Evolutionary conservation across 2,329 filamentous ascomycete genomes (phyloP).

Genomic region (Drechslerella coelobrocha): DNA sequence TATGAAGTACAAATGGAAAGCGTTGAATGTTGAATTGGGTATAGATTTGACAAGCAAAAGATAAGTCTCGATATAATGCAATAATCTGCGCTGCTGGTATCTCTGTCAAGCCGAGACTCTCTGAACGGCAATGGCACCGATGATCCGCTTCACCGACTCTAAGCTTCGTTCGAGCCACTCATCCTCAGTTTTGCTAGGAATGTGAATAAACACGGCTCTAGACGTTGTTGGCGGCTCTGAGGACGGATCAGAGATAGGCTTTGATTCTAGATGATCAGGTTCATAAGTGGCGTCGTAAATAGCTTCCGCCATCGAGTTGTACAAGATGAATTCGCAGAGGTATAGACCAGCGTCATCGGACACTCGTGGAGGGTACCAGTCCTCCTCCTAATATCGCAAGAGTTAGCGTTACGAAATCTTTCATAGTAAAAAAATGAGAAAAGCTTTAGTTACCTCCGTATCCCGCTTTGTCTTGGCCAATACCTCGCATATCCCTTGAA

Average conservation of each 20-base stretch:
- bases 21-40: too few species aligned
- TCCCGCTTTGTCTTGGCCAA: conserved; percentile 23
- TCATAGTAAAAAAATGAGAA: too few species aligned
- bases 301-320: conserved; percentile 40
- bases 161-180: conserved; percentile 24
- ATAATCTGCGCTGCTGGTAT: neutral
- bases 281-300: conserved; percentile 36
- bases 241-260: conserved; percentile 20
- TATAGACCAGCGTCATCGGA: conserved; percentile 39
- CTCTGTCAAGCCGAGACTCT: neutral
- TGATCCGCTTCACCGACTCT: conserved; percentile 44
- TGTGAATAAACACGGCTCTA: conserved; percentile 44
- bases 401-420: too few species aligned
- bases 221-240: conserved; percentile 28
- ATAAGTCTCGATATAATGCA: too few species aligned
- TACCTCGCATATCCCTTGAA: conserved; percentile 27
- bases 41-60: too few species aligned
- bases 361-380: conserved; percentile 17
- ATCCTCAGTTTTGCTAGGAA: conserved; percentile 15
- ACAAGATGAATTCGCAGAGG: conserved; percentile 42
- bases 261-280: conserved; percentile 30
- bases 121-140: conserved; percentile 46
- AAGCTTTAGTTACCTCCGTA: conserved; percentile 7
- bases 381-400: conserved; percentile 17
- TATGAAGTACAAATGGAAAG: too few species aligned